Conservation (phyloP, 345 rosid species). For the Litchi chinensis region DNA sequence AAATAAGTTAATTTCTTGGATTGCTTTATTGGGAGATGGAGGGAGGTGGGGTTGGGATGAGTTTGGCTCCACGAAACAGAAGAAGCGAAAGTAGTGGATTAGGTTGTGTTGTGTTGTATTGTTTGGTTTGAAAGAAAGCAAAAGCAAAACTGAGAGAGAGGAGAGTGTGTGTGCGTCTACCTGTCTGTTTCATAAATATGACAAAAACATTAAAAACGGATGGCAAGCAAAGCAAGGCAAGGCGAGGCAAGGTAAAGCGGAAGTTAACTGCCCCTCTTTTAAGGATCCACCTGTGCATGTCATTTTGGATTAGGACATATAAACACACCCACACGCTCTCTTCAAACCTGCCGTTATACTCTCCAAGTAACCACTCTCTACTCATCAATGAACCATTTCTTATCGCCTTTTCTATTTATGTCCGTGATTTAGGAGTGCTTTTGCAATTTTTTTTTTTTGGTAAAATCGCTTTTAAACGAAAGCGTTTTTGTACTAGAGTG, state of each 20-base stretch:
- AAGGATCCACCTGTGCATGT: conserved; percentile 4
- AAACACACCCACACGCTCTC: background rate
- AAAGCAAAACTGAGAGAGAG: conserved; percentile 10
- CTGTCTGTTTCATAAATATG: conserved; percentile 26
- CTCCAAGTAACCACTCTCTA: background rate
- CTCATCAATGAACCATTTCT: too few relatives aligned
- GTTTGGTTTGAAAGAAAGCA: conserved; percentile 32
- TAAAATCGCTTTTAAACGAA: background rate
- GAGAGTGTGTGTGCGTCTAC: background rate
- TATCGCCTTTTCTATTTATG: too few relatives aligned
- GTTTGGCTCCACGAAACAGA: conserved; percentile 20
- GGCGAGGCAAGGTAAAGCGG: background rate
- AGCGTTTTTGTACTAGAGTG: background rate
- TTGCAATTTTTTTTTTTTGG: background rate
- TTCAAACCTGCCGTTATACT: background rate
- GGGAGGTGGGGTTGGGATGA: conserved; percentile 15
- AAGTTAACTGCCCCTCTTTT: conserved; percentile 1
- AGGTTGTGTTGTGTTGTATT: conserved; percentile 27
- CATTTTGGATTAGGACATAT: background rate
- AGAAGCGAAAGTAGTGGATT: conserved; percentile 37
- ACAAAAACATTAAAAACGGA: conserved; percentile 10
- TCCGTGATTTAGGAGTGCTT: too few relatives aligned
- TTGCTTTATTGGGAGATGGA: background rate
- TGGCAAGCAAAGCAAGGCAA: conserved; percentile 5
- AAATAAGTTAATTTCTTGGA: background rate